Evolutionary conservation across 2,329 filamentous ascomycete genomes (phyloP), one percentile per base, ranked within the genome.

Genomic region (Onygenales sp.): DNA sequence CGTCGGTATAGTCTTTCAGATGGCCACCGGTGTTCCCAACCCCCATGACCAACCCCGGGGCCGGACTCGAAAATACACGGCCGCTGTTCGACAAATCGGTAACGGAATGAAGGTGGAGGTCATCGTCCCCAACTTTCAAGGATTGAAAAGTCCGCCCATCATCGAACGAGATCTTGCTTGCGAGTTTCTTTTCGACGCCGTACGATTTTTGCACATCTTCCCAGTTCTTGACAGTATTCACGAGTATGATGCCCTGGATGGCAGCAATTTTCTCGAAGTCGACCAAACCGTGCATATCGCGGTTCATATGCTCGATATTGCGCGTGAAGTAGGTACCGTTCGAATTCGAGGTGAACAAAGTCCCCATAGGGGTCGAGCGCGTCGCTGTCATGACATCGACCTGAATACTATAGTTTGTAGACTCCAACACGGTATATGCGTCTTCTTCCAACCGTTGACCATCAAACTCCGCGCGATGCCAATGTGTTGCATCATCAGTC

Each of bases 371-470:
- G 45, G 50, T 36, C 46, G 54, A 44, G 74, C 75, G 41, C 54
- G 69, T 73, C 9, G 78, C 78, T 1, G 86, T 89, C 79, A 92
- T 85, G 58, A 97, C 91, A 69, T 97, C 91, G 53, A 98, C 84
- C 71, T 97, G 92, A 61, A 98, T 90, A 74, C 92, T 96, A 75
- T 98, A 96, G 66, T 95, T 92, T 43, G 93, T 97, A 64, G 91
- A 93, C 72, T 97, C 92, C 42, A 98, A 78, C 47, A 98, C 81
- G 0, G 93, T 98, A 69, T 96, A 98, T 2, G 88, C 89, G 62
- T 83, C 79, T 66, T 92, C 82, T 66, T 95, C 86, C 57, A 89
- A 80, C 63, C 91, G 88, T 68, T 95, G 90, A 57, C 83, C 82
- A 7, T 84, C 86, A 69, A 98, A 97, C 65, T 95, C 82, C 55